These are phyloP conservation scores for Hyaloscypha bicolor DNA, from an alignment of 495 filamentous ascomycete species.

Conservation along the genomic window DNA sequence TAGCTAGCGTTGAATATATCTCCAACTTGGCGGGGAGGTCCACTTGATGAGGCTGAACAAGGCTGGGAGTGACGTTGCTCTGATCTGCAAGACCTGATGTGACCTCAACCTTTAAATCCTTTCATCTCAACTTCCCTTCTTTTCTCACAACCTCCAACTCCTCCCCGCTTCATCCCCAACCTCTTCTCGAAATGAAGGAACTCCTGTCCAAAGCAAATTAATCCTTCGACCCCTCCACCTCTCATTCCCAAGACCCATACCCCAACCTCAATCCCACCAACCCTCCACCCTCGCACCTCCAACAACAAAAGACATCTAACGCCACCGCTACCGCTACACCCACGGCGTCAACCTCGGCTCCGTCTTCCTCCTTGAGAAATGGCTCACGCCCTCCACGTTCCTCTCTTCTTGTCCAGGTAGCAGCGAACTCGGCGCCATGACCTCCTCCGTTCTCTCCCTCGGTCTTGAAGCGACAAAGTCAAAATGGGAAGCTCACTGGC, in stretches of 20 bases:
- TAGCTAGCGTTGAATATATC: no score
- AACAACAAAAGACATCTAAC: conserved; percentile 45
- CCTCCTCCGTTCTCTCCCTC: conserved; percentile 41
- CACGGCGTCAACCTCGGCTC: conserved; percentile 59
- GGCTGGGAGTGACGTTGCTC: not conserved
- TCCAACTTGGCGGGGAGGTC: no score
- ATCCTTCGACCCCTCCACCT: conserved; percentile 7
- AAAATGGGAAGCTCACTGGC: conserved; percentile 55
- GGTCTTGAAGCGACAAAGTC: conserved; percentile 47
- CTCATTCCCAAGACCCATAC: conserved; percentile 1
- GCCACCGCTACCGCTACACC: conserved; percentile 59
- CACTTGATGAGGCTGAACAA: not conserved
- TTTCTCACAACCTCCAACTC: not conserved
- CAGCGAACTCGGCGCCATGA: conserved; percentile 52
- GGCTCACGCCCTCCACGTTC: conserved; percentile 50
- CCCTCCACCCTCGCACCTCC: conserved; percentile 39
- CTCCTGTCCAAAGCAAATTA: conserved; percentile 22
- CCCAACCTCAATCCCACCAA: conserved; percentile 6
- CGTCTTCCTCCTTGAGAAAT: conserved; percentile 58
- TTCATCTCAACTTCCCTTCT: not conserved
- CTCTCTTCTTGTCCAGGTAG: conserved; percentile 29
- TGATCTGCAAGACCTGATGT: no score
- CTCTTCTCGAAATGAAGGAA: conserved; percentile 18
- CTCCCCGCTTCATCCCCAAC: not conserved
- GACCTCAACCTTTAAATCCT: not conserved